Evolutionary conservation across 1,284 basidiomycete species (phyloP), one percentile per base, ranked within the genome.

Genomic region (Puccinia coronata): DNA sequence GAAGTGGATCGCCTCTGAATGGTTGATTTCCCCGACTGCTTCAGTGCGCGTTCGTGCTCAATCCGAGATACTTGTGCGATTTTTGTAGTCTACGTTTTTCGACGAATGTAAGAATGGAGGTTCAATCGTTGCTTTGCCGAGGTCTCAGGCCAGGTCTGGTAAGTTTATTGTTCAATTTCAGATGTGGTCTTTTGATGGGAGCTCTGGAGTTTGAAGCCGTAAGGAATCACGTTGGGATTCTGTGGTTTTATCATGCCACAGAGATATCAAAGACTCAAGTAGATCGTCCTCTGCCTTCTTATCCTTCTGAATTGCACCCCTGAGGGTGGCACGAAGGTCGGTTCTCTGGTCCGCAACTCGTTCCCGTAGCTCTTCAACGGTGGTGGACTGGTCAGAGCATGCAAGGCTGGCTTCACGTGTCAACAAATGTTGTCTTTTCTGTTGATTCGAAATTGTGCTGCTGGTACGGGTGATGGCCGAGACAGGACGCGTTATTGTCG

Each of bases 341-440:
- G 67, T 70, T 16, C n/a, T 41, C 14, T 70, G 67, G 8, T 49
- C 67, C 14, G 41, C 31, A 31, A 70, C 18, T 70, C 67, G 43
- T 12, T 70, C 67, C 25, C 67, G 41, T 11, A 70, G 67, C 67
- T 47, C 67, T 49, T 70, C 67, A 49, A 70, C 67, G 18, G 67
- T 70, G 1, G 67, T 70, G 41, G 67, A 70, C 18, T 69, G 65
- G 34, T 43, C 65, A 6, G 65, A 69, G 20, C 65, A 69, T 31
- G 67, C 67, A n/a, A 70, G 43, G 39, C 67, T 70, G 31, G n/a
- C 41, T 39, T 70, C 67, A 16, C 67, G 67, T 70, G 67, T 70
- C 67, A 70, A 70, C 34, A 43, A 70, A 70, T 47, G 36, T 1
- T 43, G 43, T 16, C 20, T 47, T 18, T 28, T 49, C 16, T 25